Evolutionary conservation across 23 red algal species (phyloP), one percentile per base, ranked within the genome.

Genomic region (Gracilaria domingensis): DNA sequence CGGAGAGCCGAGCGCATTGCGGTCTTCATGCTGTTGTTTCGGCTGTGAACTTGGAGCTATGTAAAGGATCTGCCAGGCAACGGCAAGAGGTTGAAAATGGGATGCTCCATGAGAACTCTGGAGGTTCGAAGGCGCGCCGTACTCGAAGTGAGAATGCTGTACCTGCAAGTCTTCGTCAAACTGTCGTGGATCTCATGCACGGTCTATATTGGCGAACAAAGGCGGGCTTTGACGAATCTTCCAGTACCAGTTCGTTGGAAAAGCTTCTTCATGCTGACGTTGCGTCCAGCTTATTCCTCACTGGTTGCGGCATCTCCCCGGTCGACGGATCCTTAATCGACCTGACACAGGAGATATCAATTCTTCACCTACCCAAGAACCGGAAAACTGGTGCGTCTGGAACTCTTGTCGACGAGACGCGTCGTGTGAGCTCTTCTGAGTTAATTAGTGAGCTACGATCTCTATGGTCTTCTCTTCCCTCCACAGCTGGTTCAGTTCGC

Each of bases 151-250:
- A 0, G 50, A 26, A 53, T 44, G 20, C 71, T 59, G 28, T 90
- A 12, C 87, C 73, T 49, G 33, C 5, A 7, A 69, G 23, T 11
- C 55, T 90, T 23, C 87, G 87, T 57, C 87, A 90, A 51, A 69
- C 87, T 37, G 87, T 90, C 5, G 76, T 81, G 37, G 87, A 90
- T 51, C 23, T 90, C 1, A 61, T 90, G 74, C 87, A 90, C 35
- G 75, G 66, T 23, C 55, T 90, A 23, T 90, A 90, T n/a, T 90
- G 87, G 87, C 87, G 76, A 28, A 90, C 87, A 30, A 90, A 90
- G 59, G 87, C 87, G 4, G 74, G 87, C 56, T 90, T 90, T n/a
- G 87, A 90, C 77, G 87, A 80, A 51, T 90, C 87, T 38, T 90
- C 87, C 14, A 56, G 60, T 69, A 29, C 54, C 17, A 75, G 74